Evolutionary conservation across 108 stramenopile species (phyloP), one percentile per base, ranked within the genome.

Genomic region (Fistulifera pelliculosa): DNA sequence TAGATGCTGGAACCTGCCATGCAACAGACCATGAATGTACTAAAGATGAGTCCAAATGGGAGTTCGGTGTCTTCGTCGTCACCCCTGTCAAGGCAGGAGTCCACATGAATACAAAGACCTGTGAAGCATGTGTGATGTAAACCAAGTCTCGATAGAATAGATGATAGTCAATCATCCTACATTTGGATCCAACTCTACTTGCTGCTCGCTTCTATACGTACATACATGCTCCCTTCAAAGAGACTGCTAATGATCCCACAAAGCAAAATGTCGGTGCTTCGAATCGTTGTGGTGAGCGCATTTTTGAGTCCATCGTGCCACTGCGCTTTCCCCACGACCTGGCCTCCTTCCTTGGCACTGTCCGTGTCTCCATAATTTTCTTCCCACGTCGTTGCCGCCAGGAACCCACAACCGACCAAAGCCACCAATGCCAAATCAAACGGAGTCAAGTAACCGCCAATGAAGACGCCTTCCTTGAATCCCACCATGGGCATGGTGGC

Each of bases 41-140:
- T 72, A 75, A 98, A 98, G 38, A 98, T 87, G 44, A 89, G 54
- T 44, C 97, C 95, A 71, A 94, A 93, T 4, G 95, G 95, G 19
- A 95, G 64, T 12, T 70, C 66, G 11, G 51, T 70, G 23, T 72
- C 70, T 3, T 41, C 41, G 16, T 80, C 77, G 0, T 61, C 77
- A 68, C 66, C 54, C 19, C 70, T 19, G 44, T 65, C 52, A 74
- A 61, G 14, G 77, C 69, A 3, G 98, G 98, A 1, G 95, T 95
- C 98, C 98, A 98, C 90, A 92, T 79, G 64, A 96, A 95, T 24
- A 98, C 94, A 65, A 95, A 98, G 54, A 93, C 83, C 72, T 94
- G 95, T 82, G 80, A 80, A 57, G 73, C 74, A 43, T 11, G 16
- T 45, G 4, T 8, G 11, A 11, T 45, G 44, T 5, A 3, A 21